A percentile compares a stretch with the other conserved stretches of the same genome.
Evolutionary conservation across 208 protist species (phyloP).

Genomic region (Tritrichomonas foetus): DNA sequence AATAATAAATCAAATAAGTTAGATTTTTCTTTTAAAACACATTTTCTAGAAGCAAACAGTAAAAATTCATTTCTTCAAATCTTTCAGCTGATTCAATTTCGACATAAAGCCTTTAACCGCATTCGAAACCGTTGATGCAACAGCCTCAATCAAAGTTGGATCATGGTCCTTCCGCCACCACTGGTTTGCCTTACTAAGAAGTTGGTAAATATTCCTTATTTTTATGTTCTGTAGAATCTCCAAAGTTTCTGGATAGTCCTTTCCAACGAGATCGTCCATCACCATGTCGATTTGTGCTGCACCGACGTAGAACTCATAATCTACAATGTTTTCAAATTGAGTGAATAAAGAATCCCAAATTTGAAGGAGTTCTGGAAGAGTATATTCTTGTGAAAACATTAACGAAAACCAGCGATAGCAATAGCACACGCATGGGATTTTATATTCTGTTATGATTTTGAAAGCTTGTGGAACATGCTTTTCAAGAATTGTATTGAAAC

Average conservation of each 20-base stretch:
- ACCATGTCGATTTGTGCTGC: not conserved
- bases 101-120: too few species aligned
- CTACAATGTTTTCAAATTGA: not conserved
- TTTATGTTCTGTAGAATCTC: not conserved
- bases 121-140: too few species aligned
- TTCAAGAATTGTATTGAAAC: not conserved
- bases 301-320: not conserved
- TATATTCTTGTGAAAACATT: not conserved
- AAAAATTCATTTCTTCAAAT: too few species aligned
- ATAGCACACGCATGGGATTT: not conserved
- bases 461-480: not conserved
- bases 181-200: too few species aligned
- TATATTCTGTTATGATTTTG: not conserved
- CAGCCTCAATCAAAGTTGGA: too few species aligned
- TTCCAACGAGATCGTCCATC: not conserved
- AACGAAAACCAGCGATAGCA: not conserved
- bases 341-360: constrained; percentile 7
- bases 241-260: not conserved
- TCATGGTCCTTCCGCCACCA: too few species aligned
- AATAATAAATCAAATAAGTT: too few species aligned
- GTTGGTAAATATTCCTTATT: too few species aligned
- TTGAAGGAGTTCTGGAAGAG: not conserved
- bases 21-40: too few species aligned
- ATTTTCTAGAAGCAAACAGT: too few species aligned
- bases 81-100: too few species aligned